Conservation (phyloP, 768 basidiomycete species). For the Tricholoma terreum region DNA sequence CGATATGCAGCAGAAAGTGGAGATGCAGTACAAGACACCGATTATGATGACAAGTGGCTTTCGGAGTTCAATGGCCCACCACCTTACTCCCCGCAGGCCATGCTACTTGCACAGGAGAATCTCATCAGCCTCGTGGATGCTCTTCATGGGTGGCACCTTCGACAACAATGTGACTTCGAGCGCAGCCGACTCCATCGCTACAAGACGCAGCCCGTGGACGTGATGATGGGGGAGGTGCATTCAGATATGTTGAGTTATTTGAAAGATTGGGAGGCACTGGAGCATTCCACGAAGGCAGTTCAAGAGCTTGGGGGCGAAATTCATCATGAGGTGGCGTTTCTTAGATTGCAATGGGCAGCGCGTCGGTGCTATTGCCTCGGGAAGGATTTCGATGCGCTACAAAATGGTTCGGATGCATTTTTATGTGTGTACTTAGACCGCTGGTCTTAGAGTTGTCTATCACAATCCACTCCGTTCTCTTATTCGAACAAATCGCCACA, state of each 20-base stretch:
- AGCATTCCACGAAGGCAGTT: no score
- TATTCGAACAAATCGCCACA: no score
- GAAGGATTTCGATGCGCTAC: not conserved
- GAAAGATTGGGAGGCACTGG: no score
- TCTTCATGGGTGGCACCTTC: not conserved
- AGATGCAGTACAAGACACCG: not conserved
- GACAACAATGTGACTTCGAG: not conserved
- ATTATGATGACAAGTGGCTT: not conserved
- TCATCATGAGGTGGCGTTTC: not conserved
- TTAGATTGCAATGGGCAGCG: not conserved
- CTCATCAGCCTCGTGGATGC: not conserved
- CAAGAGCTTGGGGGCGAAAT: not conserved
- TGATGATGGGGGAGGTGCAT: not conserved
- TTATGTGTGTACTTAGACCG: not conserved
- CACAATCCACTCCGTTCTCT: not conserved
- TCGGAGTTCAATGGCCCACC: no score
- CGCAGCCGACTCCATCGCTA: not conserved
- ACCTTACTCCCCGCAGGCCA: not conserved
- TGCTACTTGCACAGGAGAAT: no score
- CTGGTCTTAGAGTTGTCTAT: not conserved
- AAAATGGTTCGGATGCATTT: not conserved
- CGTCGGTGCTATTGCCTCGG: not conserved
- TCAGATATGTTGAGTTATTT: not conserved
- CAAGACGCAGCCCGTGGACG: not conserved
- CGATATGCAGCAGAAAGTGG: not conserved